These are phyloP conservation scores for Daedalea quercina DNA, from an alignment of 768 basidiomycete species.

Conservation along the genomic window DNA sequence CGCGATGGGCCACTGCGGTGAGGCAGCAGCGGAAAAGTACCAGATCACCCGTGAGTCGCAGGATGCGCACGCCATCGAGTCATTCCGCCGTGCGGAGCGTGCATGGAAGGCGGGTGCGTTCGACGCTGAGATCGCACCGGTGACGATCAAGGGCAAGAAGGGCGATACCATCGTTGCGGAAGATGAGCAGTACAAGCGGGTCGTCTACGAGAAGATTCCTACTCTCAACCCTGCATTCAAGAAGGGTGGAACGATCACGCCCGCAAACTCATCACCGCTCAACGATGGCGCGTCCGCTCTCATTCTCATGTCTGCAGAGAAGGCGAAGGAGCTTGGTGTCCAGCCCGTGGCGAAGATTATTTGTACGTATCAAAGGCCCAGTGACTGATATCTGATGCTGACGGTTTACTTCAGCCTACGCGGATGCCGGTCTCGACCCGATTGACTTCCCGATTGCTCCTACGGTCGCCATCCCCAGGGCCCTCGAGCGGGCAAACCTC, in stretches of 20 bases:
- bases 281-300: slow-evolving; percentile 97
- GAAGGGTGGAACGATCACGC: slow-evolving; percentile 84
- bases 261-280: slow-evolving; percentile 92
- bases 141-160: slow-evolving; percentile 91
- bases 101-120: slow-evolving; percentile 89
- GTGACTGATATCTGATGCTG: too few relatives aligned
- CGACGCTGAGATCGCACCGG: slow-evolving; percentile 80
- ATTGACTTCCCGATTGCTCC: slow-evolving; percentile 97
- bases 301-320: slow-evolving; percentile 90
- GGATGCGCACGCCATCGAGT: slow-evolving; percentile 90
- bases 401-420: slow-evolving; percentile 63
- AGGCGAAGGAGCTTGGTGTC: slow-evolving; percentile 84
- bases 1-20: slow-evolving; percentile 97
- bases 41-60: slow-evolving; percentile 80
- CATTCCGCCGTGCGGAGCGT: slow-evolving; percentile 87
- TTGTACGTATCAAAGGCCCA: slow-evolving; percentile 65
- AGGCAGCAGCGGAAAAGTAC: slow-evolving; percentile 76
- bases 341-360: slow-evolving; percentile 92
- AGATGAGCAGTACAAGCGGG: slow-evolving; percentile 98
- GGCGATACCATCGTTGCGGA: slow-evolving; percentile 84
- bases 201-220: slow-evolving; percentile 92
- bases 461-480: slow-evolving; percentile 82
- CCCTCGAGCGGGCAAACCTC: slow-evolving; percentile 82
- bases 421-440: slow-evolving; percentile 94
- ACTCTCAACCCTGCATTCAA: slow-evolving; percentile 86